Evolutionary conservation across 257 asterid species (phyloP), one percentile per base, ranked within the genome.

Genomic region (Gardenia jasminoides): DNA sequence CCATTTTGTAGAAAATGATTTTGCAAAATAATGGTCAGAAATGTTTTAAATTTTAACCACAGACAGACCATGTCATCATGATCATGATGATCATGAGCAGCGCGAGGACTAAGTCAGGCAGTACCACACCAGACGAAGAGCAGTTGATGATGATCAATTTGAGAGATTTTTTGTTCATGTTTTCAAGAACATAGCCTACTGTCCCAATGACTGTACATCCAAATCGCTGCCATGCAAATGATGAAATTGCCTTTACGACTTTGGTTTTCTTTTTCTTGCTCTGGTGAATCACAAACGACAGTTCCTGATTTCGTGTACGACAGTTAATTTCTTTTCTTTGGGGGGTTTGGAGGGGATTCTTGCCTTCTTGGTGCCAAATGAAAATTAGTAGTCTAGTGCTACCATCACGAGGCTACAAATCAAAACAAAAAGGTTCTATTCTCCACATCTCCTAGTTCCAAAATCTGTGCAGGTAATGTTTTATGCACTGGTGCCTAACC

Each of bases 401-500:
- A 17, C 17, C 10, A 62, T 28, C 39, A 9, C 0, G 19, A 62
- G 36, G 7, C 33, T 62, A 28, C 12, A 36, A 67, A 36, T 58
- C 13, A 33, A 67, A 67, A 7, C 11, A 22, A 22, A 41, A 9
- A 22, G 26, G 31, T 12, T 6, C 43, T 6, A 65, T 36, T 36
- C 70, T 39, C 52, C 39, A 39, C 4, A 7, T 68, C 19, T 68
- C 31, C 10, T 39, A 1, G 9, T 6, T 68, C 24, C 68, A 33
- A 50, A 68, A 41, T 69, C 74, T 10, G 74, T 52, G 26, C 69
- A 62, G 59, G 79, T 44, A 79, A 48, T 46, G 39, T 28, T 72
- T 75, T 52, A 39, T 46, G 76, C 68, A 80, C 74, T 30, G 30
- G 52, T 77, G 82, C 74, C 62, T 72, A 59, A 7, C 80, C 75